Evolutionary conservation across 2,329 filamentous ascomycete species (phyloP).

Genomic region (Xylaria sp.): DNA sequence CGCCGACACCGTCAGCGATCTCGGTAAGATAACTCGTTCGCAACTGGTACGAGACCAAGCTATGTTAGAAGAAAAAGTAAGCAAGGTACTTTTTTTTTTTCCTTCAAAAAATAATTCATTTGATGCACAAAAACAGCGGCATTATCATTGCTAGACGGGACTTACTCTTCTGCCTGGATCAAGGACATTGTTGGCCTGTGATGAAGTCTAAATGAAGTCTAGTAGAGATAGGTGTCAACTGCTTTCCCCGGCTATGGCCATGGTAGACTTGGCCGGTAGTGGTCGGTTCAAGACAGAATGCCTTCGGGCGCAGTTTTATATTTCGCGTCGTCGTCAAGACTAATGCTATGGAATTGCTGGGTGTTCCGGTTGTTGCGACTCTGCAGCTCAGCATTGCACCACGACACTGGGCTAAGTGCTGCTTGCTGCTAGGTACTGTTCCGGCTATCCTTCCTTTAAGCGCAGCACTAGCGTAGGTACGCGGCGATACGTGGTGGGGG

Average conservation of each 20-base stretch:
- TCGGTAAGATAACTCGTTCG: constrained; percentile 83
- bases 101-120: background rate
- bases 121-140: background rate
- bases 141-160: background rate
- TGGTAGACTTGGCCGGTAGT: constrained; percentile 7
- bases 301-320: background rate
- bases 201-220: constrained; percentile 2
- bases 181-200: constrained; percentile 43
- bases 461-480: background rate
- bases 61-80: constrained; percentile 50
- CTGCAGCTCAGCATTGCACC: background rate
- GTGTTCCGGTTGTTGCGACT: background rate
- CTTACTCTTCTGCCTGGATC: constrained; percentile 50
- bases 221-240: constrained; percentile 1
- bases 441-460: background rate
- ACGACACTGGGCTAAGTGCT: too few relatives aligned
- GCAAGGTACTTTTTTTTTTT: constrained; percentile 10
- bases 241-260: constrained; percentile 8
- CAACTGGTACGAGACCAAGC: constrained; percentile 84
- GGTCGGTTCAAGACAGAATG: background rate
- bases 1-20: constrained; percentile 85
- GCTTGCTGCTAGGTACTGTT: background rate
- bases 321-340: background rate
- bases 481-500: background rate
- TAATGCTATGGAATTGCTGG: background rate